phyloP scores from a whole-genome alignment of 2,329 filamentous ascomycete genomes.

The Stachybotrys elegans region DNA sequence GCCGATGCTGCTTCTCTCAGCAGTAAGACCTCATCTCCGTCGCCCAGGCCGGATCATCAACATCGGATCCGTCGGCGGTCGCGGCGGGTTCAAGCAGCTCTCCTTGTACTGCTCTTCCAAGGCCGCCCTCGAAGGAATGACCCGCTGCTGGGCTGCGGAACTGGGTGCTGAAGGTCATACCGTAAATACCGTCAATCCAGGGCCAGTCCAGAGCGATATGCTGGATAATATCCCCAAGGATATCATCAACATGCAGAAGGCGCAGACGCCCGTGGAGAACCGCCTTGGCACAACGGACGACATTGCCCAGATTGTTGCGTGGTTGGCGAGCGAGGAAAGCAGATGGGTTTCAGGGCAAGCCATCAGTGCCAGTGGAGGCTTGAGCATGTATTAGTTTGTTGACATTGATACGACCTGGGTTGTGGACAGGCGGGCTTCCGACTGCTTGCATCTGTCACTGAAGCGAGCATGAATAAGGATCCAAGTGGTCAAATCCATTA shows the following conservation, averaged over 20 bases:
- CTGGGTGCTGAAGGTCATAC: conserved; percentile 52
- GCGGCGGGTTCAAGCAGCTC: conserved; percentile 38
- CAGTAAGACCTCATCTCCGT: conserved; percentile 45
- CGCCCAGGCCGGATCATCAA: conserved; percentile 50
- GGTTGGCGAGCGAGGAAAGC: conserved; percentile 44
- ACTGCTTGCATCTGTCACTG: too few relatives aligned
- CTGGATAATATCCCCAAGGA: conserved; percentile 45
- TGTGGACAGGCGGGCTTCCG: too few relatives aligned
- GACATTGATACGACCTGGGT: too few relatives aligned
- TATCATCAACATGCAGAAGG: conserved; percentile 43
- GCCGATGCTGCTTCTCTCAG: conserved; percentile 47
- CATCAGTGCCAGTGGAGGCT: conserved; percentile 45
- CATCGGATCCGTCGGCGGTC: conserved; percentile 48
- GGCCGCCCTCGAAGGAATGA: conserved; percentile 54
- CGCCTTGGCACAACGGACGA: conserved; percentile 48
- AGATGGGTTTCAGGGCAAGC: conserved; percentile 50
- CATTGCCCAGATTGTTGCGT: conserved; percentile 51
- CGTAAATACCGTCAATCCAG: conserved; percentile 56
- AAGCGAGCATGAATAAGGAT: too few relatives aligned
- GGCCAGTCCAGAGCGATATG: conserved; percentile 55
- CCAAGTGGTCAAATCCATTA: neutral
- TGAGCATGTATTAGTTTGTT: conserved; percentile 1
- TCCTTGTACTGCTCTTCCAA: conserved; percentile 53
- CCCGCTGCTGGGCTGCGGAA: conserved; percentile 54
- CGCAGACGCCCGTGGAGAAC: conserved; percentile 44